These are phyloP conservation scores for Fusarium irregulare DNA, from an alignment of 2,329 filamentous ascomycete species.

Conservation along the genomic window DNA sequence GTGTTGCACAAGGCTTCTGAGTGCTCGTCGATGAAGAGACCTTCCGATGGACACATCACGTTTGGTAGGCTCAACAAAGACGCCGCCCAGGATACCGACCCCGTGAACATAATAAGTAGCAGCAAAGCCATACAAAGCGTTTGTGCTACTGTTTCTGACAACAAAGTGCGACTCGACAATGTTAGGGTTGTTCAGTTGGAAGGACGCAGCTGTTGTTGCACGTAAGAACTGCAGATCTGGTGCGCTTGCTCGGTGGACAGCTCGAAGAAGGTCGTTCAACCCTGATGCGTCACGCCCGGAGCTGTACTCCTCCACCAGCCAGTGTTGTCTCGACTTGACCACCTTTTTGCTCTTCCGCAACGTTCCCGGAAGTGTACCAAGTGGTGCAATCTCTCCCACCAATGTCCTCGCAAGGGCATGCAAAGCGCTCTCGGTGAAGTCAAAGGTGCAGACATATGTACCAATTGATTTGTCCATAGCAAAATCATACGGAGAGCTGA, in stretches of 20 bases:
- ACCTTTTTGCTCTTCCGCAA: conserved; percentile 88
- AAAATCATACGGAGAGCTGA: conserved; percentile 97
- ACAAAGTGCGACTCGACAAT: conserved; percentile 89
- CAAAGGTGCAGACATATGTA: conserved; percentile 94
- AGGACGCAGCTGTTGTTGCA: conserved; percentile 77
- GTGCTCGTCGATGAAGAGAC: conserved; percentile 86
- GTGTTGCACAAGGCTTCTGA: conserved; percentile 77
- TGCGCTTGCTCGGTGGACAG: conserved; percentile 73
- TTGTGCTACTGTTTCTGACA: conserved; percentile 92
- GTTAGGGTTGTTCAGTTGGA: conserved; percentile 76
- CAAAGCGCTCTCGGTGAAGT: conserved; percentile 94
- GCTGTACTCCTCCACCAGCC: conserved; percentile 92
- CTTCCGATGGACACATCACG: conserved; percentile 91
- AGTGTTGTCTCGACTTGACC: conserved; percentile 90
- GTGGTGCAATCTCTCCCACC: conserved; percentile 77
- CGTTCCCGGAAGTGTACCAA: conserved; percentile 74
- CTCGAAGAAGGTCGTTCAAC: conserved; percentile 79
- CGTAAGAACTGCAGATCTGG: conserved; percentile 77
- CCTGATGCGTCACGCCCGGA: conserved; percentile 79
- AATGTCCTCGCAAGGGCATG: conserved; percentile 84
- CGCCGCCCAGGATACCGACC: conserved; percentile 80
- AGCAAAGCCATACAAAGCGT: conserved; percentile 90
- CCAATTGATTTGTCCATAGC: conserved; percentile 90
- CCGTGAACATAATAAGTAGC: conserved; percentile 83
- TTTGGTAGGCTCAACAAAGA: conserved; percentile 90